These are phyloP conservation scores for Hyaloperonospora arabidopsidis DNA, from an alignment of 352 stramenopile genomes.

Conservation along the genomic window DNA sequence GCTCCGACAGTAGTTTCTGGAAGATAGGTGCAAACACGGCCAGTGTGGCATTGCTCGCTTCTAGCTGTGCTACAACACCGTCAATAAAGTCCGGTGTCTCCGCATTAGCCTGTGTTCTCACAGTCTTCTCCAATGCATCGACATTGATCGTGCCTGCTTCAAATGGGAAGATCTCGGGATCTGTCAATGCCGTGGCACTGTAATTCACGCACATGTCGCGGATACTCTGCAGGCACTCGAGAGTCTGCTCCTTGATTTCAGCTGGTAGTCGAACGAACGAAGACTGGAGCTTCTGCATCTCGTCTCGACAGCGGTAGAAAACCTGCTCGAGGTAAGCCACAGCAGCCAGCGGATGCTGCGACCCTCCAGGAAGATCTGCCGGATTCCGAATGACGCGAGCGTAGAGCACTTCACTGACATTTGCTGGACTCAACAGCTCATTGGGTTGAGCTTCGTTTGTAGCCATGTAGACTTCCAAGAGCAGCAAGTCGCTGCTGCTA, in stretches of 20 bases:
- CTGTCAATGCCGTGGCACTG: constrained; percentile 68
- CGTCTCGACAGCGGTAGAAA: constrained; percentile 65
- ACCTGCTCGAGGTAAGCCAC: constrained; percentile 69
- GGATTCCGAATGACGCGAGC: constrained; percentile 57
- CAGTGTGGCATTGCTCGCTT: constrained; percentile 41
- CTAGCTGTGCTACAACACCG: constrained; percentile 38
- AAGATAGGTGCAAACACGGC: constrained; percentile 67
- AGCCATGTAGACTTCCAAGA: constrained; percentile 30
- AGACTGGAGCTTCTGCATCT: constrained; percentile 61
- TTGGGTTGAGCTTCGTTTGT: constrained; percentile 15
- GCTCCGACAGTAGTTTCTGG: constrained; percentile 67
- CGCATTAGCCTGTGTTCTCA: constrained; percentile 45
- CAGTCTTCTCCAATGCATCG: constrained; percentile 64
- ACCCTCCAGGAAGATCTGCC: constrained; percentile 36
- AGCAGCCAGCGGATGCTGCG: constrained; percentile 49
- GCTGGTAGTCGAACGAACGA: constrained; percentile 41
- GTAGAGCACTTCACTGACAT: constrained; percentile 66
- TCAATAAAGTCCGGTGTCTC: constrained; percentile 58
- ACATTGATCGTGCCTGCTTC: constrained; percentile 51
- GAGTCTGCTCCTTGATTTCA: constrained; percentile 42
- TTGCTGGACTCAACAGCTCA: constrained; percentile 25
- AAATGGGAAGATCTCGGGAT: constrained; percentile 84
- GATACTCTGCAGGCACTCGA: constrained; percentile 47
- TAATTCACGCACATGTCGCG: constrained; percentile 82
- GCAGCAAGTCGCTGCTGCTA: constrained; percentile 26